These are phyloP conservation scores for Daldinia caldariorum DNA, from an alignment of 495 filamentous ascomycete species.

Conservation along the genomic window DNA sequence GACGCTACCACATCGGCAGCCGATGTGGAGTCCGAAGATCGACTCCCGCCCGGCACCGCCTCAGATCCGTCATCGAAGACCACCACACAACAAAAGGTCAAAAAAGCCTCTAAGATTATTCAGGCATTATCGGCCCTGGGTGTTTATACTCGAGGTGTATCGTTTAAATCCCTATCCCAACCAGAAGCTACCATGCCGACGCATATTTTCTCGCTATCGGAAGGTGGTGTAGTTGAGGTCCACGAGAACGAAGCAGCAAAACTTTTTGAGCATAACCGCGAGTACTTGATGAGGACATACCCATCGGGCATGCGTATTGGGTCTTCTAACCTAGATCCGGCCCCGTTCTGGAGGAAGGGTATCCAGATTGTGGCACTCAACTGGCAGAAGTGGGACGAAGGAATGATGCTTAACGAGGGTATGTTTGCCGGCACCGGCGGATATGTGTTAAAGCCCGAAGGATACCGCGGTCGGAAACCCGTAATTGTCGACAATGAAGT, in stretches of 20 bases:
- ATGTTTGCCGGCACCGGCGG: slow-evolving; percentile 87
- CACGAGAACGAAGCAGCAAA: slow-evolving; percentile 67
- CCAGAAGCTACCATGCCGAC: slow-evolving; percentile 74
- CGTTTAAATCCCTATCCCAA: slow-evolving; percentile 74
- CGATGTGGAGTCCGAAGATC: slow-evolving; percentile 36
- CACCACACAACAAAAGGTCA: slow-evolving; percentile 47
- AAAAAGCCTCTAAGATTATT: slow-evolving; percentile 73
- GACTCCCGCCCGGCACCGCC: slow-evolving; percentile 25
- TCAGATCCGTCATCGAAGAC: slow-evolving; percentile 34
- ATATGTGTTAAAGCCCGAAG: slow-evolving; percentile 85
- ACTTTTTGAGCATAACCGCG: slow-evolving; percentile 84
- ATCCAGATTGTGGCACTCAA: slow-evolving; percentile 94
- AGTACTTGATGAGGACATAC: slow-evolving; percentile 87
- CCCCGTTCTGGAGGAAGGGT: slow-evolving; percentile 85
- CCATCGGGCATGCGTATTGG: slow-evolving; percentile 82
- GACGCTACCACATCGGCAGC: slow-evolving; percentile 46
- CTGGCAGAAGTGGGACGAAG: slow-evolving; percentile 90
- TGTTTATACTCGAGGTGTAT: slow-evolving; percentile 82
- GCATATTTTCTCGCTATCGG: slow-evolving; percentile 88
- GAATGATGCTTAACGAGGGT: slow-evolving; percentile 94
- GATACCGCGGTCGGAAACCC: slow-evolving; percentile 49
- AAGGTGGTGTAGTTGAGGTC: slow-evolving; percentile 76
- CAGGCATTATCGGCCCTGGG: slow-evolving; percentile 77
- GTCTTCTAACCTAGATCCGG: slow-evolving; percentile 87
- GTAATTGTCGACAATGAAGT: slow-evolving; percentile 8